phyloP scores from a whole-genome alignment of 225 moss, liverwort and hornwort species.

The Neckera pumila region DNA sequence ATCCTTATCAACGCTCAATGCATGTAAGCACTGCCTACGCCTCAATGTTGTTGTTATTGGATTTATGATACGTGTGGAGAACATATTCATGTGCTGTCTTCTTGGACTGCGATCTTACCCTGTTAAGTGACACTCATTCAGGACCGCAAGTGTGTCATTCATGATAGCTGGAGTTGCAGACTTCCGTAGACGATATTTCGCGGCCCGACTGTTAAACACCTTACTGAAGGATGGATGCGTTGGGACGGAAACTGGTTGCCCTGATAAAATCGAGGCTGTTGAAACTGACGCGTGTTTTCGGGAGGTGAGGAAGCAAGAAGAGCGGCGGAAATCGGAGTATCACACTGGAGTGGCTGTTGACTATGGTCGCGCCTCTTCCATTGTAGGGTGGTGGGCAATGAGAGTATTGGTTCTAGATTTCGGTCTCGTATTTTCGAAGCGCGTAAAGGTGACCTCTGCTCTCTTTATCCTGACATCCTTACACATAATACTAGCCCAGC shows the following conservation, averaged over 20 bases:
- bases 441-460: constrained; percentile 57
- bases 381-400: constrained; percentile 86
- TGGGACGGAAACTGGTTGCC: constrained; percentile 6
- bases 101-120: background rate
- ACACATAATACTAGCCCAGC: background rate
- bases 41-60: background rate
- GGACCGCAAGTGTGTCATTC: constrained; percentile 64
- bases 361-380: constrained; percentile 61
- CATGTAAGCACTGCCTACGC: constrained; percentile 56
- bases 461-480: background rate
- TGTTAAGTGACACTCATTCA: constrained; percentile 17
- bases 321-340: constrained; percentile 63
- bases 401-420: constrained; percentile 80
- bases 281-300: constrained; percentile 9
- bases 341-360: constrained; percentile 81
- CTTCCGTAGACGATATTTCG: constrained; percentile 78
- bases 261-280: background rate
- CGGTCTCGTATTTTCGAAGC: constrained; percentile 66
- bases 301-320: constrained; percentile 10
- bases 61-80: background rate
- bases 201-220: constrained; percentile 69
- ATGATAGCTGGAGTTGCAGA: constrained; percentile 96
- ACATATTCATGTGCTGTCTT: background rate
- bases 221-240: constrained; percentile 77
- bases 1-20: constrained; percentile 57